Conservation (phyloP, 306 rosid species). For the Geum urbanum region DNA sequence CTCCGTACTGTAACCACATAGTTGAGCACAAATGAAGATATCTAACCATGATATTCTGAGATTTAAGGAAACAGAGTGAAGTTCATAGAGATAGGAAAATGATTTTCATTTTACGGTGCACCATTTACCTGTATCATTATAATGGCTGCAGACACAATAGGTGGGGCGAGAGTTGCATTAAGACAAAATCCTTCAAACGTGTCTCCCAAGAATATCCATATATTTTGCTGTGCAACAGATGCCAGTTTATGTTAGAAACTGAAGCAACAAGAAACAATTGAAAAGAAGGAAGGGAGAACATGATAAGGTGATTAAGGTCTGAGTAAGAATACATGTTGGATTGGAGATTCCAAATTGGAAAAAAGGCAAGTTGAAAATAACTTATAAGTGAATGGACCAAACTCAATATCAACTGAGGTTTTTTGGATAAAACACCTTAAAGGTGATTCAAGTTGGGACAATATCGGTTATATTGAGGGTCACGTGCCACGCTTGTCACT, state of each 20-base stretch:
- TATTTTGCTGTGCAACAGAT: constrained; percentile 68
- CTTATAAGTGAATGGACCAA: too few relatives aligned
- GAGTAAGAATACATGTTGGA: constrained; percentile 20
- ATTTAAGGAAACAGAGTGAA: not conserved
- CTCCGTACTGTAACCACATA: constrained; percentile 78
- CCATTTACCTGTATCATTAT: constrained; percentile 69
- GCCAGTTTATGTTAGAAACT: constrained; percentile 20
- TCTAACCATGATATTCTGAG: not conserved
- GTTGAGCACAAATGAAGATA: constrained; percentile 9
- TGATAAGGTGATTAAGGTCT: not conserved
- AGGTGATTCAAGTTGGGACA: too few relatives aligned
- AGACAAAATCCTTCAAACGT: constrained; percentile 63
- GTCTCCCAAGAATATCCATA: constrained; percentile 85
- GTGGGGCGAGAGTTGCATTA: constrained; percentile 65
- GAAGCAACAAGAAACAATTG: not conserved
- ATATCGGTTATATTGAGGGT: too few relatives aligned
- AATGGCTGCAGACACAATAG: constrained; percentile 83
- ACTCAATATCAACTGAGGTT: too few relatives aligned
- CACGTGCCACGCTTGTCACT: too few relatives aligned
- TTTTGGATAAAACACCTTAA: too few relatives aligned
- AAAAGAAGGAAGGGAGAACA: constrained; percentile 9
- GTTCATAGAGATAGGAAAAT: constrained; percentile 4
- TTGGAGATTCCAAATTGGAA: too few relatives aligned
- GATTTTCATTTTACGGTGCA: not conserved
- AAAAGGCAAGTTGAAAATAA: too few relatives aligned